These are phyloP conservation scores for Russula ochroleuca DNA, from an alignment of 768 basidiomycete species.

Conservation along the genomic window DNA sequence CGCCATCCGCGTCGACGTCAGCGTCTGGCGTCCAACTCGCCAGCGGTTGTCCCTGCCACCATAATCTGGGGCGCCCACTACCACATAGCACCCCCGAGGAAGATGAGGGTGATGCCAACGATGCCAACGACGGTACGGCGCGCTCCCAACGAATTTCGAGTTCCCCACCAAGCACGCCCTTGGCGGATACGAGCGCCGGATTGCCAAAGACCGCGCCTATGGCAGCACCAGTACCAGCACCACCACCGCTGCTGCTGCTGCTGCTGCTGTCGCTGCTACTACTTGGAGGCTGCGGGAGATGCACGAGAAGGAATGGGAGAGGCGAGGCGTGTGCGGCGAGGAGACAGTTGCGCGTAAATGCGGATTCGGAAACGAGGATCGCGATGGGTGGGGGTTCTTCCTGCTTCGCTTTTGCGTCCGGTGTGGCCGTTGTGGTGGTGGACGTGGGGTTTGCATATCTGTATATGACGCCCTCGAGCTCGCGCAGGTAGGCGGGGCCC, in stretches of 20 bases:
- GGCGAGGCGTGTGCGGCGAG: conserved; percentile 68
- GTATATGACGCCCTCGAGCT: conserved; percentile 84
- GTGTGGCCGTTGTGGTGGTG: conserved; percentile 8
- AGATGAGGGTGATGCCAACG: not conserved
- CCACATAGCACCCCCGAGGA: not conserved
- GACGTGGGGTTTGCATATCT: conserved; percentile 43
- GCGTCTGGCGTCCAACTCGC: conserved; percentile 37
- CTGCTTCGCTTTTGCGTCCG: not conserved
- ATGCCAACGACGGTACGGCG: not conserved
- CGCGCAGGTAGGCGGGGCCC: conserved; percentile 76
- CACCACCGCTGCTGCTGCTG: not conserved
- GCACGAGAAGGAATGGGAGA: conserved; percentile 74
- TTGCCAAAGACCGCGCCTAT: conserved; percentile 64
- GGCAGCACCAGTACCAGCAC: too few species aligned
- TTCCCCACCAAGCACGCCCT: conserved; percentile 54
- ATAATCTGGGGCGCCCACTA: conserved; percentile 41
- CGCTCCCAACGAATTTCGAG: conserved; percentile 70
- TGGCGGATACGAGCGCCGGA: conserved; percentile 51
- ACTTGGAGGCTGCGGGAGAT: conserved; percentile 47
- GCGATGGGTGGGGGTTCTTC: conserved; percentile 48
- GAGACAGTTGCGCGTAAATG: conserved; percentile 68
- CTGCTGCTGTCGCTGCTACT: not conserved
- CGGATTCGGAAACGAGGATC: conserved; percentile 73
- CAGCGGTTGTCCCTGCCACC: conserved; percentile 40
- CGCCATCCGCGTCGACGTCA: not conserved